These are phyloP conservation scores for Balakata baccata DNA, from an alignment of 345 rosid species.

Conservation along the genomic window DNA sequence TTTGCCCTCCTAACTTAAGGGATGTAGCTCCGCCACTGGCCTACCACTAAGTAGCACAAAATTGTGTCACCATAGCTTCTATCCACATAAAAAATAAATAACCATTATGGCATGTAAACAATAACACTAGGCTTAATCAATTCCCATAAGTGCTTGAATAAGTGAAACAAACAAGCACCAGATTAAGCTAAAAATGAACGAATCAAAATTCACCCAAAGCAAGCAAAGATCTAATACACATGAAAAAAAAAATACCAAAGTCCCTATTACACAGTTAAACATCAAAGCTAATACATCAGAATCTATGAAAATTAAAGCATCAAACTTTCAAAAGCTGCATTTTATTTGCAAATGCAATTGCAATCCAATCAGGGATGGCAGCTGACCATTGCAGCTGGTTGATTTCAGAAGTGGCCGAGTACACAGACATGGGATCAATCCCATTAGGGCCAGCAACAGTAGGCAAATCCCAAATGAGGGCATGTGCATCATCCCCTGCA, in stretches of 20 bases:
- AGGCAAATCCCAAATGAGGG: conserved; percentile 90
- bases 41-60: too few relatives aligned
- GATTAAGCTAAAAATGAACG: not conserved
- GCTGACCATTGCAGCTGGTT: conserved; percentile 94
- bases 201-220: conserved; percentile 6
- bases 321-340: conserved; percentile 91
- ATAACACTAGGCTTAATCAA: too few relatives aligned
- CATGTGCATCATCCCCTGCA: conserved; percentile 78
- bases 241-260: not conserved
- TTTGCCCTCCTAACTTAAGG: too few relatives aligned
- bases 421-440: conserved; percentile 87
- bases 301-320: not conserved
- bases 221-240: conserved; percentile 1
- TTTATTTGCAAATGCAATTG: conserved; percentile 73
- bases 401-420: conserved; percentile 75
- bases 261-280: not conserved
- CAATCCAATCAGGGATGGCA: conserved; percentile 86
- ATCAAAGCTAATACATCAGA: not conserved
- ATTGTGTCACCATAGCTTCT: too few relatives aligned
- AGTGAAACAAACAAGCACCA: not conserved
- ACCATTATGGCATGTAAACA: too few relatives aligned
- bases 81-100: too few relatives aligned
- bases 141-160: too few relatives aligned
- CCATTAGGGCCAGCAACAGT: conserved; percentile 92
- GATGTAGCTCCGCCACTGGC: too few relatives aligned